Evolutionary conservation across 2,329 filamentous ascomycete genomes (phyloP).

Genomic region (Cadophora sp.): DNA sequence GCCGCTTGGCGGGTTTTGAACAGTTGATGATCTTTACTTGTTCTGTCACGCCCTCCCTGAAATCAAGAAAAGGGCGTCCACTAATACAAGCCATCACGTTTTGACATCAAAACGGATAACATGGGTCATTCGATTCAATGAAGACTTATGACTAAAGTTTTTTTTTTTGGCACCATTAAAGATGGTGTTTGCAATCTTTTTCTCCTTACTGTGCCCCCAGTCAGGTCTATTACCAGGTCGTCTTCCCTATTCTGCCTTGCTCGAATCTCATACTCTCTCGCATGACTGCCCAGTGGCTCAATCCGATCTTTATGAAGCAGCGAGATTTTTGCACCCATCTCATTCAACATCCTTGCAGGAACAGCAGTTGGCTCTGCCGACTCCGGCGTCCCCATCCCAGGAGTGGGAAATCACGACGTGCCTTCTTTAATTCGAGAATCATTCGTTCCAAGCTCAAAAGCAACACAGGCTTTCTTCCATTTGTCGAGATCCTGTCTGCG

Average conservation of each 20-base stretch:
- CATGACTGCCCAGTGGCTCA: not conserved
- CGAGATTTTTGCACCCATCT: constrained; percentile 2
- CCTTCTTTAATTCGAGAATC: constrained; percentile 15
- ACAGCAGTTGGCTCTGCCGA: constrained; percentile 2
- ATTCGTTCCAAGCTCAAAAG: no score
- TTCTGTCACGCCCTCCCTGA: no score
- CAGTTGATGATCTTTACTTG: no score
- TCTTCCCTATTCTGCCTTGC: not conserved
- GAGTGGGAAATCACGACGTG: not conserved
- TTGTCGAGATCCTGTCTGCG: no score
- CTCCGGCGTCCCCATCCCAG: not conserved
- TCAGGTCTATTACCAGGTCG: not conserved
- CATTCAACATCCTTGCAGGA: constrained; percentile 10
- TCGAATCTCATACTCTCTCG: not conserved
- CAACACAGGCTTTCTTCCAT: no score
- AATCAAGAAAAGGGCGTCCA: no score
- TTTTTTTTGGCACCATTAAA: not conserved
- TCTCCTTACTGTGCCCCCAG: not conserved
- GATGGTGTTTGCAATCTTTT: not conserved
- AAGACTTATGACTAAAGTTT: no score
- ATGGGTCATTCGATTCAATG: no score
- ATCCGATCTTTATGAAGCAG: not conserved
- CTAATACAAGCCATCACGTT: not conserved
- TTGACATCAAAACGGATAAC: not conserved
- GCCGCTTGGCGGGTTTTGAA: no score